Conservation (phyloP, 441 rosid genomes). For the Gossypium schwendimanii region DNA sequence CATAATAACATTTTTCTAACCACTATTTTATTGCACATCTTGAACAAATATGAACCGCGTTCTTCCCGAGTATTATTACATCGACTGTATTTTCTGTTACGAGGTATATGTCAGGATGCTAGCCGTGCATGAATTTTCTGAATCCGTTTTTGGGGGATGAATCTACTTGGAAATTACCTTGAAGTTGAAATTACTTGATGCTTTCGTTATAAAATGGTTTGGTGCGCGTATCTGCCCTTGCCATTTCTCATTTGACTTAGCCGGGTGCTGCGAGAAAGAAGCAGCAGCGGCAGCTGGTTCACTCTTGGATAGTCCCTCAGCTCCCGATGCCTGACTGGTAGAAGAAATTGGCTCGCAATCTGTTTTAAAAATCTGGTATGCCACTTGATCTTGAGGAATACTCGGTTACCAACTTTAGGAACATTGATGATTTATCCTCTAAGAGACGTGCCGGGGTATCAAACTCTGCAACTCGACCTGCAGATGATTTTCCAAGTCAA, state of each 20-base stretch:
- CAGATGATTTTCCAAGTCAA: slow-evolving; percentile 13
- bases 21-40: slow-evolving; percentile 30
- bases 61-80: not conserved
- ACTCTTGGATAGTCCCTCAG: slow-evolving; percentile 2
- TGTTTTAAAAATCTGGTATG: slow-evolving; percentile 62
- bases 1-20: slow-evolving; percentile 15
- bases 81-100: slow-evolving; percentile 24
- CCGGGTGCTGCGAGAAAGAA: slow-evolving; percentile 17
- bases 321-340: slow-evolving; percentile 13
- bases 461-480: slow-evolving; percentile 94
- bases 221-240: slow-evolving; percentile 4
- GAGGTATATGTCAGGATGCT: slow-evolving; percentile 8
- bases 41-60: slow-evolving; percentile 18
- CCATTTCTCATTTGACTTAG: slow-evolving; percentile 7
- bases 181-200: slow-evolving; percentile 10
- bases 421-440: slow-evolving; percentile 95
- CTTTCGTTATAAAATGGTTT: not conserved
- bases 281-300: slow-evolving; percentile 16
- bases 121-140: slow-evolving; percentile 11
- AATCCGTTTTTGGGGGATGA: slow-evolving; percentile 8
- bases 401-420: slow-evolving; percentile 82
- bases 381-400: slow-evolving; percentile 95
- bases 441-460: slow-evolving; percentile 73
- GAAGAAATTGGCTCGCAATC: slow-evolving; percentile 19
- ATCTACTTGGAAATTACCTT: slow-evolving; percentile 8